Evolutionary conservation across 2,329 filamentous ascomycete genomes (phyloP).

Genomic region (Aquanectria penicillioides): DNA sequence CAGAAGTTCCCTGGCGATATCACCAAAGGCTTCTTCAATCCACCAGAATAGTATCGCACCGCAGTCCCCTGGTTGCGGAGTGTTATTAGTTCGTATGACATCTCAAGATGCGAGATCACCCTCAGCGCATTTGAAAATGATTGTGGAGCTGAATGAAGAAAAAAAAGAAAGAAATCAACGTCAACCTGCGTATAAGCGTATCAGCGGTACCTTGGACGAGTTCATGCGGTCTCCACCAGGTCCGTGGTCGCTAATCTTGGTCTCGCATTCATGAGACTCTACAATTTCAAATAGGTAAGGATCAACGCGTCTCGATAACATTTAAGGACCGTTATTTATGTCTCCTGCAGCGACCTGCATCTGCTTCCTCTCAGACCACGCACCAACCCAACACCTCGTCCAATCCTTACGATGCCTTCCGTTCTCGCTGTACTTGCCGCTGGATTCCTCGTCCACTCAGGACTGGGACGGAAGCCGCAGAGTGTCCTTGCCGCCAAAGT

Average conservation of each 20-base stretch:
- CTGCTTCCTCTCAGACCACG: constrained; percentile 7
- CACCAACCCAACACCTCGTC: constrained; percentile 4
- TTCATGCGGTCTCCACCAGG: neutral
- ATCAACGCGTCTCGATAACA: constrained; percentile 9
- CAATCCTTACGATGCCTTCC: constrained; percentile 30
- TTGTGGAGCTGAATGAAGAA: constrained; percentile 3
- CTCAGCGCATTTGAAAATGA: constrained; percentile 1
- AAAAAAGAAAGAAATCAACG: too few species aligned
- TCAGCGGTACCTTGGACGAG: neutral
- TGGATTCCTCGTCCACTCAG: constrained; percentile 25
- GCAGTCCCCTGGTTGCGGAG: too few species aligned
- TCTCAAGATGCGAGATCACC: neutral
- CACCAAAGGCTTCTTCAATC: too few species aligned
- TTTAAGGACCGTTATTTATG: constrained; percentile 27
- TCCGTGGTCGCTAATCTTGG: constrained; percentile 6
- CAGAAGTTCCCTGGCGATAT: too few species aligned
- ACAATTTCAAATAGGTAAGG: constrained; percentile 7
- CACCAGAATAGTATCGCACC: too few species aligned
- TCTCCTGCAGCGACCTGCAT: constrained; percentile 12
- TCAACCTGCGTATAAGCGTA: constrained; percentile 10
- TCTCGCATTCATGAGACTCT: neutral
- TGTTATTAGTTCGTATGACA: constrained; percentile 2
- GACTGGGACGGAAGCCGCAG: constrained; percentile 7
- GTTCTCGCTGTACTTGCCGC: constrained; percentile 28
- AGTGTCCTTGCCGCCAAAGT: constrained; percentile 57